Evolutionary conservation across 2,329 filamentous ascomycete species (phyloP).

Genomic region (Hypoxylon sp.): DNA sequence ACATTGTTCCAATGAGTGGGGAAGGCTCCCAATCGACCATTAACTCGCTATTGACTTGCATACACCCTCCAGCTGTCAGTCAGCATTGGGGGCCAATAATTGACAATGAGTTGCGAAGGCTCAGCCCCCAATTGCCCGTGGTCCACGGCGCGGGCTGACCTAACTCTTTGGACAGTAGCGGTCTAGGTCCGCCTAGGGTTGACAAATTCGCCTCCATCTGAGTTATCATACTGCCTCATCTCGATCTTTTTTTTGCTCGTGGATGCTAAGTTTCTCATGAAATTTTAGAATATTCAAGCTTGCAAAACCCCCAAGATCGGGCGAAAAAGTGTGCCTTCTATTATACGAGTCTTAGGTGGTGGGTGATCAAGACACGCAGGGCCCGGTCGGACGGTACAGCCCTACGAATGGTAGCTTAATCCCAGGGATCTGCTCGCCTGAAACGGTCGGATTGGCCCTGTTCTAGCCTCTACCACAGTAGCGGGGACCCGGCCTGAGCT

Average conservation of each 20-base stretch:
- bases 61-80: constrained; percentile 39
- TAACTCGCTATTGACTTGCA: constrained; percentile 31
- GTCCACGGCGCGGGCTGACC: constrained; percentile 35
- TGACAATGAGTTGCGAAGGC: constrained; percentile 18
- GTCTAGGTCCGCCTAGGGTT: constrained; percentile 31
- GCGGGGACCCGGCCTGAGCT: constrained; percentile 27
- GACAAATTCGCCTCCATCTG: constrained; percentile 27
- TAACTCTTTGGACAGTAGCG: constrained; percentile 37
- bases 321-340: neutral
- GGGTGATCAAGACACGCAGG: constrained; percentile 45
- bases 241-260: constrained; percentile 2
- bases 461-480: constrained; percentile 30
- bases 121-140: constrained; percentile 26
- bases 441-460: constrained; percentile 40
- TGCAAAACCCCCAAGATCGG: constrained; percentile 6
- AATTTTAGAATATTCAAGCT: neutral
- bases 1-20: constrained; percentile 31
- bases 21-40: constrained; percentile 17
- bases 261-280: constrained; percentile 2
- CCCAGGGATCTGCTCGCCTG: constrained; percentile 41
- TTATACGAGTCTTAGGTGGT: constrained; percentile 31
- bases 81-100: constrained; percentile 42
- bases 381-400: constrained; percentile 43
- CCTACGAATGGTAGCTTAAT: constrained; percentile 44
- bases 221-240: constrained; percentile 20